These are phyloP conservation scores for Xylaria sp. DNA, from an alignment of 2,329 filamentous ascomycete genomes.

Conservation along the genomic window DNA sequence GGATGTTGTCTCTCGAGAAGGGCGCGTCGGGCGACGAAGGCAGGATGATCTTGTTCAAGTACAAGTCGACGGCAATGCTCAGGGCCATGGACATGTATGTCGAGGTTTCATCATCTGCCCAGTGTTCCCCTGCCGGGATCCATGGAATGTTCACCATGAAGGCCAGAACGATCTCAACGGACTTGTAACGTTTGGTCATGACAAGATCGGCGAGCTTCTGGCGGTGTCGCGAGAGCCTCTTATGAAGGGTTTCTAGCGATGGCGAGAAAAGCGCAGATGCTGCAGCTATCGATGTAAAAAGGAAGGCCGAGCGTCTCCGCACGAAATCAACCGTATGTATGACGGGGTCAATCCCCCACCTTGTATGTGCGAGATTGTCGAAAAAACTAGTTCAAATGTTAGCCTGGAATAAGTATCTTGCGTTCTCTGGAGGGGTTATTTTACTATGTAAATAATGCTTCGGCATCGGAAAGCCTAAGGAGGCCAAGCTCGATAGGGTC, in stretches of 20 bases:
- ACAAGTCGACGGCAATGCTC: slow-evolving; percentile 71
- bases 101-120: slow-evolving; percentile 75
- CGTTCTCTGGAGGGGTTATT: background rate
- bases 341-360: slow-evolving; percentile 73
- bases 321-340: slow-evolving; percentile 71
- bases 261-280: slow-evolving; percentile 72
- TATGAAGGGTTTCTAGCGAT: slow-evolving; percentile 67
- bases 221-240: slow-evolving; percentile 67
- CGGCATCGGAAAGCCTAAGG: slow-evolving; percentile 68
- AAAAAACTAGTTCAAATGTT: slow-evolving; percentile 60
- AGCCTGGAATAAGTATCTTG: background rate
- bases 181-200: slow-evolving; percentile 66
- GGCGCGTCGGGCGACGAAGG: slow-evolving; percentile 54
- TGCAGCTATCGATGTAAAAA: slow-evolving; percentile 74
- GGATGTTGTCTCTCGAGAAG: slow-evolving; percentile 54
- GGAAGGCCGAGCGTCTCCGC: slow-evolving; percentile 69
- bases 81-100: slow-evolving; percentile 73
- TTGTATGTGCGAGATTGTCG: slow-evolving; percentile 71
- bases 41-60: slow-evolving; percentile 71
- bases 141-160: slow-evolving; percentile 79
- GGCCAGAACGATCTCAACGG: slow-evolving; percentile 74
- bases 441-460: slow-evolving; percentile 68
- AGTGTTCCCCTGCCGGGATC: slow-evolving; percentile 72
- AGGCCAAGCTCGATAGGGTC: slow-evolving; percentile 74
- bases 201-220: slow-evolving; percentile 67